These are phyloP conservation scores for Neonectria punicea DNA, from an alignment of 2,329 filamentous ascomycete species.

Conservation along the genomic window DNA sequence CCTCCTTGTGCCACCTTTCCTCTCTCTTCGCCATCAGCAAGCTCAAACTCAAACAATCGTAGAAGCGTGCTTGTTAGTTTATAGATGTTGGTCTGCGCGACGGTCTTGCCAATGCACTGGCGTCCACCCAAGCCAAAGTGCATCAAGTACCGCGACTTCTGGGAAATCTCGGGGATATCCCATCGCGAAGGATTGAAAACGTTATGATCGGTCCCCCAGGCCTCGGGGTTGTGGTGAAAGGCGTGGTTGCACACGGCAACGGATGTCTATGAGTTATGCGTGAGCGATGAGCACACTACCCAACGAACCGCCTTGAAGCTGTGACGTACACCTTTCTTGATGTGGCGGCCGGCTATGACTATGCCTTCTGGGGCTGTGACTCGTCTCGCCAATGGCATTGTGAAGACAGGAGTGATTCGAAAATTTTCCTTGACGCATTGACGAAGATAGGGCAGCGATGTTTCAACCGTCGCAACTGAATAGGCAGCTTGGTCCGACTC, in stretches of 20 bases:
- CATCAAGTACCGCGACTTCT: conserved; percentile 21
- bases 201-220: conserved; percentile 27
- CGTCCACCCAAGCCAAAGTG: conserved; percentile 31
- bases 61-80: conserved; percentile 23
- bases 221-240: conserved; percentile 25
- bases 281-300: neutral
- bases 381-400: conserved; percentile 25
- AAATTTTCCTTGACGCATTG: conserved; percentile 28
- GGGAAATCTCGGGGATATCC: conserved; percentile 11
- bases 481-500: conserved; percentile 12
- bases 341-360: conserved; percentile 14
- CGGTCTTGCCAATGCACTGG: conserved; percentile 28
- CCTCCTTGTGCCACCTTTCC: conserved; percentile 4
- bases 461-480: conserved; percentile 15
- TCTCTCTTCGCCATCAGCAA: conserved; percentile 20
- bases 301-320: neutral
- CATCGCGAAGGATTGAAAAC: conserved; percentile 22
- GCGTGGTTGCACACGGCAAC: conserved; percentile 29
- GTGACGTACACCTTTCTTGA: conserved; percentile 24
- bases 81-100: conserved; percentile 29
- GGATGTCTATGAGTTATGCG: conserved; percentile 1
- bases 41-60: conserved; percentile 20
- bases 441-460: conserved; percentile 23
- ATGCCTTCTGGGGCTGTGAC: conserved; percentile 20
- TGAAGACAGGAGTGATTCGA: conserved; percentile 27